Percentiles rank a stretch among this genome's conserved stretches.
Conservation (phyloP, 2,329 filamentous ascomycete genomes). For the Macroventuria anomochaeta region DNA sequence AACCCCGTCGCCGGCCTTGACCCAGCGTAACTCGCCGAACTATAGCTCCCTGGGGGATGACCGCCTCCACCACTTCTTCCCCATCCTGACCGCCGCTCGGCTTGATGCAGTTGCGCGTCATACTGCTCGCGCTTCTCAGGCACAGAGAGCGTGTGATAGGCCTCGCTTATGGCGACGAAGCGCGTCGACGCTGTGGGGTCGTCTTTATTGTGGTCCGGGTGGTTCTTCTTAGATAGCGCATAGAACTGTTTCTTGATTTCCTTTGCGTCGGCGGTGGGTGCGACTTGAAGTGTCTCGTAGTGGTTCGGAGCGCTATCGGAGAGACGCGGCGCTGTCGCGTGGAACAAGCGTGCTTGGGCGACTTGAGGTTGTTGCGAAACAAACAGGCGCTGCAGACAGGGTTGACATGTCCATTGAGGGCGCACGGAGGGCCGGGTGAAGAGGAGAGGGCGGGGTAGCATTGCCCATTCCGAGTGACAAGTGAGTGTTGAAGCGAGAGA, state of each 20-base stretch:
- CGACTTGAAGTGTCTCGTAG: conserved; percentile 82
- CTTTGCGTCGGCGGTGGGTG: conserved; percentile 68
- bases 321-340: conserved; percentile 51
- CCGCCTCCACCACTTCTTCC: conserved; percentile 39
- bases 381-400: conserved; percentile 19
- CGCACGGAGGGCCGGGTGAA: conserved; percentile 23
- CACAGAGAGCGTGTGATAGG: conserved; percentile 78
- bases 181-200: conserved; percentile 74
- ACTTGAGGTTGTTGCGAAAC: not conserved
- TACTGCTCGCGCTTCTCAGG: conserved; percentile 78
- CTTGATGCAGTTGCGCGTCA: conserved; percentile 70
- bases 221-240: conserved; percentile 85
- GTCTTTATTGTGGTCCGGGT: conserved; percentile 86
- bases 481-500: not conserved
- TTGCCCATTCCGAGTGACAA: conserved; percentile 30
- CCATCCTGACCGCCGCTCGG: conserved; percentile 35
- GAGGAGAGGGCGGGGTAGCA: conserved; percentile 32
- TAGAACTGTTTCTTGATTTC: conserved; percentile 97
- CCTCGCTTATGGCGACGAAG: conserved; percentile 84
- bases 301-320: conserved; percentile 63
- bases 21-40: conserved; percentile 67
- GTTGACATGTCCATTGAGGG: conserved; percentile 24
- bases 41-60: conserved; percentile 63
- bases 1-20: conserved; percentile 81
- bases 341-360: conserved; percentile 47